Evolutionary conservation across 1,284 basidiomycete genomes (phyloP), one percentile per base, ranked within the genome.

Genomic region (Rugosomyces carneus): DNA sequence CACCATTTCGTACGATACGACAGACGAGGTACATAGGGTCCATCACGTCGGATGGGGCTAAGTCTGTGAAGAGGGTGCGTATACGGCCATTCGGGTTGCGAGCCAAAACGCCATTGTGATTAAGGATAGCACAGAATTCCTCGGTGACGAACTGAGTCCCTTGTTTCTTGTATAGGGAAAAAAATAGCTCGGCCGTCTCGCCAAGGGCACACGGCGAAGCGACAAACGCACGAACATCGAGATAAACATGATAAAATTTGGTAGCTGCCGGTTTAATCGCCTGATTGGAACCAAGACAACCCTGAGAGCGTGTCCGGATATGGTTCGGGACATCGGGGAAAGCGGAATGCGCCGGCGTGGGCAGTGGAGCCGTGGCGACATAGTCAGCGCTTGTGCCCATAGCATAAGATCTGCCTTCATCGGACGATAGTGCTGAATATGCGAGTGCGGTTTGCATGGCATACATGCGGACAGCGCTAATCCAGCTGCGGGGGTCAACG

Each of bases 111-210:
- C 94, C 94, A 50, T 93, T 89, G 66, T 94, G 90, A 62, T 95
- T 94, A 21, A 98, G 76, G 31, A 95, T 70, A 15, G 84, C 83
- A 59, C 89, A 94, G 60, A 88, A 96, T 18, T 98, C 95, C 64
- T 99, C 95, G 0, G 93, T 95, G 37, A 98, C 78, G 64, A 96
- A 97, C 34, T 89, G 83, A 5, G 75, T 75, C 43, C 90, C 87
- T 40, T 80, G 76, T 57, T 89, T 87, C 65, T 87, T 89, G 75
- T 91, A 98, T 4, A 99, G 75, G 2, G 92, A 93, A 67, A 98
- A 96, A 65, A 87, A 93, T 3, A 99, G 80, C 62, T 99, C 94
- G 3, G 84, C 88, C 0, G 88, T 88, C 64, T 98, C 94, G 11
- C 93, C 93, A 0, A 92, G 86, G 0, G 81, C 75, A 64, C 93